phyloP scores from a whole-genome alignment of 1,284 basidiomycete genomes.

The Dichomitus squalens region DNA sequence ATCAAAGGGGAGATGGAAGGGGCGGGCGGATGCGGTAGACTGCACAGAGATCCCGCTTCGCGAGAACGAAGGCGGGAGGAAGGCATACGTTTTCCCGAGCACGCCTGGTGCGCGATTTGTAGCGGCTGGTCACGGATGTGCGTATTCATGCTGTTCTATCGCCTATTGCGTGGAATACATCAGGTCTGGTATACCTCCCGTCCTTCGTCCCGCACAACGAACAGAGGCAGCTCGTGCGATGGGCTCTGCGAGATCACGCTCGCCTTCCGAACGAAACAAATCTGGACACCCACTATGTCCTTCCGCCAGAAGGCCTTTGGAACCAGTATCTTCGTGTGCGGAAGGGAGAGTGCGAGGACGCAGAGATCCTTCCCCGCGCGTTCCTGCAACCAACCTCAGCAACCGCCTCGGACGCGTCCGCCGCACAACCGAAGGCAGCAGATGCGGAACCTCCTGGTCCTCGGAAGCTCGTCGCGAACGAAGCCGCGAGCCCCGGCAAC shows the following conservation, averaged over 20 bases:
- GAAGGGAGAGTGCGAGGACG: slow-evolving; percentile 32
- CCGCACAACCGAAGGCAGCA: neutral
- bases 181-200: slow-evolving; percentile 84
- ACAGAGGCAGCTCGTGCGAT: slow-evolving; percentile 68
- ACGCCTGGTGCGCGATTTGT: slow-evolving; percentile 52
- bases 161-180: slow-evolving; percentile 2
- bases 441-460: slow-evolving; percentile 46
- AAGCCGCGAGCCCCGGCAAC: slow-evolving; percentile 56
- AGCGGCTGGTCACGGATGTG: slow-evolving; percentile 10
- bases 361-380: slow-evolving; percentile 43
- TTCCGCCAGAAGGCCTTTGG: slow-evolving; percentile 78
- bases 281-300: slow-evolving; percentile 79
- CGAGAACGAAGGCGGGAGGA: slow-evolving; percentile 22
- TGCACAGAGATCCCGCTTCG: slow-evolving; percentile 34
- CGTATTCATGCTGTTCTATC: slow-evolving; percentile 29
- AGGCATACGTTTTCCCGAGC: slow-evolving; percentile 52
- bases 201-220: slow-evolving; percentile 59
- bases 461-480: slow-evolving; percentile 68
- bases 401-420: slow-evolving; percentile 17
- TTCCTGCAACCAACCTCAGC: slow-evolving; percentile 5
- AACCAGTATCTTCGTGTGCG: slow-evolving; percentile 50
- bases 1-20: slow-evolving; percentile 49
- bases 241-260: slow-evolving; percentile 77
- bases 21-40: slow-evolving; percentile 40
- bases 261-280: slow-evolving; percentile 83